Percentiles rank a stretch among this genome's conserved stretches.
phyloP scores from a whole-genome alignment of 257 asterid species.

The Nicotiana knightiana region DNA sequence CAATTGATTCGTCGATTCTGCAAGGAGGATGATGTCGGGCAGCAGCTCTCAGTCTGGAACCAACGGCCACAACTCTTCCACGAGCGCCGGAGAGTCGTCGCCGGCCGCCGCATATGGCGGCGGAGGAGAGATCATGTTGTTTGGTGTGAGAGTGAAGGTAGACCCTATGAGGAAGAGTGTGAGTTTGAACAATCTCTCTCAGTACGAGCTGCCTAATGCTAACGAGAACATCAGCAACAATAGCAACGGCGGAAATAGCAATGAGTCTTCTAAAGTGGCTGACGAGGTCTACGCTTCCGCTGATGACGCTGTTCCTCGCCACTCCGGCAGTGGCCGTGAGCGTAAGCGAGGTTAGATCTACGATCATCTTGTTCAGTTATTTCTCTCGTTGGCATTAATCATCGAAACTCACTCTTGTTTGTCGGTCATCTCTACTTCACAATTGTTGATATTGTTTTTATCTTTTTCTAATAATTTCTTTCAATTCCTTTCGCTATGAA shows the following conservation, averaged over 20 bases:
- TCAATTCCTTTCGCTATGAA: neutral
- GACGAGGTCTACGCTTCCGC: conserved; percentile 69
- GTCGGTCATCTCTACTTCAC: neutral
- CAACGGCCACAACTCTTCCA: conserved; percentile 25
- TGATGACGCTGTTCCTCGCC: conserved; percentile 54
- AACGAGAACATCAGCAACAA: neutral
- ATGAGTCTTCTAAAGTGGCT: conserved; percentile 27
- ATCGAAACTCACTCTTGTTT: neutral
- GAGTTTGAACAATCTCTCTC: conserved; percentile 75
- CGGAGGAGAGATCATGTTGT: conserved; percentile 53
- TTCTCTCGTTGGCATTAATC: neutral
- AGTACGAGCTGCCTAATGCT: conserved; percentile 39
- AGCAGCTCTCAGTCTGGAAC: conserved; percentile 26
- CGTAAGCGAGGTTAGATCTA: conserved; percentile 87
- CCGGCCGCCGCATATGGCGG: conserved; percentile 24
- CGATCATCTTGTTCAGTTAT: neutral
- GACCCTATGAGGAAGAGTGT: conserved; percentile 91
- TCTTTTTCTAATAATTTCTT: neutral
- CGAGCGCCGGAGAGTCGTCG: conserved; percentile 27
- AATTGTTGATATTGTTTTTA: neutral
- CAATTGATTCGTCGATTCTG: neutral
- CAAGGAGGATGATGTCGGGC: conserved; percentile 6
- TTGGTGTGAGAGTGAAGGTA: conserved; percentile 74
- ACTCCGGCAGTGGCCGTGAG: conserved; percentile 51
- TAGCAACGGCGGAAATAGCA: neutral